Evolutionary conservation across 2,329 filamentous ascomycete species (phyloP), one percentile per base, ranked within the genome.

Genomic region (Akanthomyces muscarius): DNA sequence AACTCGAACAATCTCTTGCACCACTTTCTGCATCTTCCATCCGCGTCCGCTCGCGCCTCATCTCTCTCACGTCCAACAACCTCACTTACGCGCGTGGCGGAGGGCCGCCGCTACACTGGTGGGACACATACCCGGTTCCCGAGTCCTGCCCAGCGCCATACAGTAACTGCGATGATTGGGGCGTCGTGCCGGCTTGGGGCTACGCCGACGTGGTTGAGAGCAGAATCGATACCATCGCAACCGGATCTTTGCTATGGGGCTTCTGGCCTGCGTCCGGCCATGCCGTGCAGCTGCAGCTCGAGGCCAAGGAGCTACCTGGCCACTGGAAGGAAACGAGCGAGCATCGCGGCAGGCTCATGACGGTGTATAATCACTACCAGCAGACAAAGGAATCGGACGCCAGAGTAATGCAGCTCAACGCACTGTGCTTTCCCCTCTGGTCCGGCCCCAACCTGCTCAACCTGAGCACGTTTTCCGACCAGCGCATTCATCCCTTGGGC

Each of bases 161-260:
- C 44, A 74, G 76, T 66, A 72, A 81, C 66, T 38, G 57, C 4
- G 51, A 69, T 2, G 67, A 68, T n/a, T 82, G 79, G 71, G 80
- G 78, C 4, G 78, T 80, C 63, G 77, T 78, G 14, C 76, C 77
- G 47, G 77, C 75, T n/a, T 83, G 80, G 80, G 81, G 81, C 0
- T 80, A 77, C 61, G 80, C 74, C 8, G 69, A 73, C 28, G 74
- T 81, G 5, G 51, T 77, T 6, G 76, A 78, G 4, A 78, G 74
- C n/a, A 80, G 71, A 0, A 69, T 78, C 5, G 56, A 71, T 2
- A 68, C 65, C 6, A 67, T 81, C 1, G 52, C 69, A 0, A 52
- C 63, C 2, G 79, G 76, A 6, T 71, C 72, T 0, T 66, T 74
- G 1, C 63, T 82, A 0, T 81, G 66, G 44, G 81, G 80, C 0